These are phyloP conservation scores for Yarrowia alimentaria DNA, from an alignment of 805 yeast genomes.

Conservation along the genomic window DNA sequence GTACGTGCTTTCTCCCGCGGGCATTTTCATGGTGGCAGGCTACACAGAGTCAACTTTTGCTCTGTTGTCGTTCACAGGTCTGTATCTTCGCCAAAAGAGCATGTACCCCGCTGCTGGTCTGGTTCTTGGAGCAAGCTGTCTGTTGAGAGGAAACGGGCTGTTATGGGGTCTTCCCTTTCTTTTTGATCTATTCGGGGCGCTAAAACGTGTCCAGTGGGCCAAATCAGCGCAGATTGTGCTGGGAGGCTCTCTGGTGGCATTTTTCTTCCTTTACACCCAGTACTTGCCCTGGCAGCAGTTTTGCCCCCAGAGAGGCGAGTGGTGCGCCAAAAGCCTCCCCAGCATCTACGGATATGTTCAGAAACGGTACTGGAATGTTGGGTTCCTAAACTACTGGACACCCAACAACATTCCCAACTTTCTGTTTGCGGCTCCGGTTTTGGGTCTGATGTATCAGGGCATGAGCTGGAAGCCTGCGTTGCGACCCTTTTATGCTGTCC, in stretches of 20 bases:
- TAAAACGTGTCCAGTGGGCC: not conserved
- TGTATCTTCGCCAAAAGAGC: conserved; percentile 50
- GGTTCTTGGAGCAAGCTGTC: conserved; percentile 54
- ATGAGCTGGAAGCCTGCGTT: conserved; percentile 36
- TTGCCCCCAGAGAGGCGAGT: conserved; percentile 72
- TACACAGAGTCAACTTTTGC: conserved; percentile 78
- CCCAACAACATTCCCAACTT: conserved; percentile 79
- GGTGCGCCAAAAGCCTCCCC: conserved; percentile 66
- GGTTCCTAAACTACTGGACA: conserved; percentile 83
- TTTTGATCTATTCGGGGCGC: conserved; percentile 48
- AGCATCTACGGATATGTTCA: conserved; percentile 73
- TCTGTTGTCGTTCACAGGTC: conserved; percentile 55
- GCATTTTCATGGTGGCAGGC: conserved; percentile 68
- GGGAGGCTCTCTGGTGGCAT: conserved; percentile 58
- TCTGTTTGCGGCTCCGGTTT: conserved; percentile 64
- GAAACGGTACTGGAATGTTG: conserved; percentile 76
- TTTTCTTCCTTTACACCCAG: conserved; percentile 49
- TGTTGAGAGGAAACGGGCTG: conserved; percentile 73
- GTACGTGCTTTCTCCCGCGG: conserved; percentile 70
- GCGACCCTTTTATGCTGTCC: conserved; percentile 42
- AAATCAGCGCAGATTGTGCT: conserved; percentile 37
- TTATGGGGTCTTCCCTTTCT: conserved; percentile 67
- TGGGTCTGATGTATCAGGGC: conserved; percentile 41
- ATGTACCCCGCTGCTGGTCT: conserved; percentile 52
- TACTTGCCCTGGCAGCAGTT: conserved; percentile 53